A percentile compares a stretch with the other conserved stretches of the same genome.
These are phyloP conservation scores for Neonectria sp. DNA, from an alignment of 2,329 filamentous ascomycete genomes.

Conservation along the genomic window DNA sequence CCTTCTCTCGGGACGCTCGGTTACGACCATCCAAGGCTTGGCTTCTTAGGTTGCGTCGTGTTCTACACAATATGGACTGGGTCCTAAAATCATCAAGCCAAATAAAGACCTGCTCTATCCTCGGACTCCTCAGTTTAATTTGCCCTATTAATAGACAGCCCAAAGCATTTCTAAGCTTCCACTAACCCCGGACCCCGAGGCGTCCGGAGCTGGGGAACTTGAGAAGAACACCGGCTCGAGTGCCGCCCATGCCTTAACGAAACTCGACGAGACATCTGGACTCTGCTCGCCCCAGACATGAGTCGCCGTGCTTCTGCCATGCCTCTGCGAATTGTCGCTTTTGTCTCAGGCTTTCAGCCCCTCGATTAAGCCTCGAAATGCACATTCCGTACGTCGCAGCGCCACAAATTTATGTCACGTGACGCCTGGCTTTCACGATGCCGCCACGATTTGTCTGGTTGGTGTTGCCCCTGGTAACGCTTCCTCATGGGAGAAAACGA, in stretches of 20 bases:
- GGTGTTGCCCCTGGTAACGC: conserved; percentile 24
- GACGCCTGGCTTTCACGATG: not conserved
- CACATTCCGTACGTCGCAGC: not conserved
- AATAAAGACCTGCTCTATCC: not conserved
- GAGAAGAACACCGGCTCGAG: not conserved
- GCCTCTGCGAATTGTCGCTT: not conserved
- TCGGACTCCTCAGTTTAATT: not conserved
- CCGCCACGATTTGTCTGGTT: not conserved
- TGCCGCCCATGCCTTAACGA: not conserved
- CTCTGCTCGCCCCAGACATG: not conserved
- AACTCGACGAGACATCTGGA: not conserved
- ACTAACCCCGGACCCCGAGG: not conserved
- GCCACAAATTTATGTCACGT: not conserved
- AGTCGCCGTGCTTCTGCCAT: not conserved
- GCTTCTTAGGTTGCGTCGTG: conserved; percentile 12
- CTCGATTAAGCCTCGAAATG: not conserved
- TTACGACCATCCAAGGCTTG: not conserved
- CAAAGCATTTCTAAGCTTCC: not conserved
- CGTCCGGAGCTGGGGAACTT: not conserved
- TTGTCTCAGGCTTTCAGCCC: not conserved
- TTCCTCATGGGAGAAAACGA: not conserved
- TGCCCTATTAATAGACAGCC: conserved; percentile 3
- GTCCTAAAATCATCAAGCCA: not conserved
- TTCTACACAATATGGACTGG: not conserved
- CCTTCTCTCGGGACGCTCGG: conserved; percentile 17